phyloP scores from a whole-genome alignment of 2,329 filamentous ascomycete genomes.

The Colletotrichum horii region DNA sequence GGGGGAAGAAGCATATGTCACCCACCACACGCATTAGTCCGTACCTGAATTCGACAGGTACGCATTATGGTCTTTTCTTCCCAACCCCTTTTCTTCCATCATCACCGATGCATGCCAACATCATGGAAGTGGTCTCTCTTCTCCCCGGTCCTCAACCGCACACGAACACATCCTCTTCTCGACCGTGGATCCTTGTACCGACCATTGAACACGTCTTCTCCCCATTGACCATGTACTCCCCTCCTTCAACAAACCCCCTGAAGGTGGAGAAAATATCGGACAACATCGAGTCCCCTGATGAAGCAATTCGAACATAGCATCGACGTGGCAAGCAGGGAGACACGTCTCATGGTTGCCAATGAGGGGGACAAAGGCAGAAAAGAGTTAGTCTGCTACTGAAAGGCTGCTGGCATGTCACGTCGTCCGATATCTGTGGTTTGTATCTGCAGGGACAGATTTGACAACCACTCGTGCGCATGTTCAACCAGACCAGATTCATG shows the following conservation, averaged over 20 bases:
- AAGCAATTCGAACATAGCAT: constrained; percentile 27
- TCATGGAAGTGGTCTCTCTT: neutral
- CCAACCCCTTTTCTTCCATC: neutral
- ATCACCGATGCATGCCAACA: neutral
- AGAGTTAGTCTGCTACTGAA: neutral
- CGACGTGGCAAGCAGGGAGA: constrained; percentile 39
- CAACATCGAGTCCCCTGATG: constrained; percentile 5
- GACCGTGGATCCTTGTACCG: neutral
- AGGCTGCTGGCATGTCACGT: neutral
- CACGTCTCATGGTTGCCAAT: neutral
- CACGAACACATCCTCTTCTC: neutral
- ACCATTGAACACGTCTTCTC: neutral
- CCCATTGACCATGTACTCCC: neutral
- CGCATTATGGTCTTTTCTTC: neutral
- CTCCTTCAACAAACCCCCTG: neutral
- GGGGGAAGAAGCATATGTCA: neutral
- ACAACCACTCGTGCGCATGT: neutral
- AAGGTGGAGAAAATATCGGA: constrained; percentile 5
- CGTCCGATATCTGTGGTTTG: neutral
- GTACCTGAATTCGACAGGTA: constrained; percentile 6
- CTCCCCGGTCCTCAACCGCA: neutral
- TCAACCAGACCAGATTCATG: neutral
- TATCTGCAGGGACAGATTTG: constrained; percentile 7
- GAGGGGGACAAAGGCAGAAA: neutral
- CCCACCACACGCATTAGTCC: neutral